A percentile compares a stretch with the other conserved stretches of the same genome.
Conservation (phyloP, 345 rosid genomes). For the Citrus sp. region DNA sequence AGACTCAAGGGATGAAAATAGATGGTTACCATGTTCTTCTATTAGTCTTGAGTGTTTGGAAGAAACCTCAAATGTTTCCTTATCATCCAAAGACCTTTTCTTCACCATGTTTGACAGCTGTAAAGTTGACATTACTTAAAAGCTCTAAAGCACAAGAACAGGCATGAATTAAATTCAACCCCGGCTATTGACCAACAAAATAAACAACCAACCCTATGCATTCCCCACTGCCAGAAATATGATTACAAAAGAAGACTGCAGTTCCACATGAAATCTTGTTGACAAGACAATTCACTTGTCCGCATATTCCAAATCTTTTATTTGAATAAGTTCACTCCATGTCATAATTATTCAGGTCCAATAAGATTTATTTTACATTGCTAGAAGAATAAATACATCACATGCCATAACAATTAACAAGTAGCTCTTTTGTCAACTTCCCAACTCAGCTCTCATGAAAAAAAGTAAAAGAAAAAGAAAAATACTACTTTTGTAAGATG, state of each 20-base stretch:
- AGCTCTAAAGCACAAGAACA: not conserved
- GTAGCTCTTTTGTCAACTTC: not conserved
- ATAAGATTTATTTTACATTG: too few species aligned
- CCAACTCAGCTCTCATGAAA: not conserved
- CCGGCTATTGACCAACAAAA: not conserved
- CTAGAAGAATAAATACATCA: too few species aligned
- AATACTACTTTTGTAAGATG: not conserved
- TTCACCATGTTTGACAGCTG: slow-evolving; percentile 37
- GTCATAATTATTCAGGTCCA: too few species aligned
- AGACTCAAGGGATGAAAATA: slow-evolving; percentile 22
- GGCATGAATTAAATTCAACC: not conserved
- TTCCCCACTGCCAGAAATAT: not conserved
- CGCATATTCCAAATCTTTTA: too few species aligned
- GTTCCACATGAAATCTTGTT: not conserved
- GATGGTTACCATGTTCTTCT: slow-evolving; percentile 22
- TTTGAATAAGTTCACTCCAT: too few species aligned
- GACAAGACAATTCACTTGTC: too few species aligned
- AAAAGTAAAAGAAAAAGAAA: not conserved
- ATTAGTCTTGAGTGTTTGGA: slow-evolving; percentile 38
- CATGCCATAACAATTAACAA: not conserved
- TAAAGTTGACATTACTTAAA: not conserved
- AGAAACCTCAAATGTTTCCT: slow-evolving; percentile 30
- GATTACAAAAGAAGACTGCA: not conserved
- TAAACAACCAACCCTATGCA: not conserved
- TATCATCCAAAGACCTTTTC: slow-evolving; percentile 44